A percentile compares a stretch with the other conserved stretches of the same genome.
phyloP scores from a whole-genome alignment of 805 yeast genomes.

The Wickerhamomyces bovis region DNA sequence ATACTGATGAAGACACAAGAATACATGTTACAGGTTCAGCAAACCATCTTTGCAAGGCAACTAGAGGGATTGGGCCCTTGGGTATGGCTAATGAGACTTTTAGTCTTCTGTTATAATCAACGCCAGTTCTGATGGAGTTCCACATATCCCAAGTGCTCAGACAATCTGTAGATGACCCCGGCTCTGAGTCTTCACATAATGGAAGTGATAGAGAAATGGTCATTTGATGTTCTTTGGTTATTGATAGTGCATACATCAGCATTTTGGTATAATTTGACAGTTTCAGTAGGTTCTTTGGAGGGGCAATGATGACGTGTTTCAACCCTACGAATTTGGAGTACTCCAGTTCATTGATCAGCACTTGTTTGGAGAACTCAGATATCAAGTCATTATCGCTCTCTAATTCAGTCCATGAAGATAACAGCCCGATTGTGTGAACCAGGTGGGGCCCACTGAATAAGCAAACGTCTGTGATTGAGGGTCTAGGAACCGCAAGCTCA shows the following conservation, averaged over 20 bases:
- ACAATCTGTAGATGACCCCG: slow-evolving; percentile 30
- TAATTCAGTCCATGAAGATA: slow-evolving; percentile 67
- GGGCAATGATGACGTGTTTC: slow-evolving; percentile 50
- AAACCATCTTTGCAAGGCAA: slow-evolving; percentile 55
- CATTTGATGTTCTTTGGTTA: slow-evolving; percentile 23
- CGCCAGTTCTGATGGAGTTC: slow-evolving; percentile 55
- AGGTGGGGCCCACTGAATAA: slow-evolving; percentile 38
- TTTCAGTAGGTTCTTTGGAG: slow-evolving; percentile 53
- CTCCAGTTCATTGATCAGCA: slow-evolving; percentile 49
- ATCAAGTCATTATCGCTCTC: slow-evolving; percentile 45
- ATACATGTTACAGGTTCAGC: slow-evolving; percentile 61
- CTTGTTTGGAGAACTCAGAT: slow-evolving; percentile 51
- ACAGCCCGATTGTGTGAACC: slow-evolving; percentile 42
- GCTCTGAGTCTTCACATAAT: slow-evolving; percentile 38
- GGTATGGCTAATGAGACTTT: slow-evolving; percentile 78
- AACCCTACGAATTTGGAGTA: slow-evolving; percentile 58
- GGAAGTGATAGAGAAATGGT: slow-evolving; percentile 42
- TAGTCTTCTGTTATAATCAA: slow-evolving; percentile 47
- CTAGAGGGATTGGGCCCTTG: slow-evolving; percentile 44
- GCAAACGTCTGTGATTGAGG: slow-evolving; percentile 36
- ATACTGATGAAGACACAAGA: slow-evolving; percentile 48
- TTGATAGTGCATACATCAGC: slow-evolving; percentile 29
- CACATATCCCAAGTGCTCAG: slow-evolving; percentile 71
- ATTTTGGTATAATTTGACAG: slow-evolving; percentile 44
- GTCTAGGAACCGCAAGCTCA: slow-evolving; percentile 32